Evolutionary conservation across 225 moss, liverwort and hornwort genomes (phyloP).

Genomic region (Rhytidiadelphus loreus): DNA sequence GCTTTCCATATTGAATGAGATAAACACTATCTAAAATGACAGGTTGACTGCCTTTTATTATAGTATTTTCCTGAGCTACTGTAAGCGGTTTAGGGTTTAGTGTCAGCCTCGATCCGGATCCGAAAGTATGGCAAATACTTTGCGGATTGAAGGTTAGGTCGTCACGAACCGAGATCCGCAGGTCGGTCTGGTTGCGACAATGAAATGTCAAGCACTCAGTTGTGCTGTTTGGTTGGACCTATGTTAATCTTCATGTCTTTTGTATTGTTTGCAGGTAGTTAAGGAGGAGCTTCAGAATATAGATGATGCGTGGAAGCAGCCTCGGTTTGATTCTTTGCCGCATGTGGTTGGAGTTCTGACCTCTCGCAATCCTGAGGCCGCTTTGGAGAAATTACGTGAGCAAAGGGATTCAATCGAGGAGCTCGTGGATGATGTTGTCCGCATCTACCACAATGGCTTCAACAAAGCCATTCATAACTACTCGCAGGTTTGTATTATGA

Average conservation of each 20-base stretch:
- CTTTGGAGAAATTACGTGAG: slow-evolving; percentile 74
- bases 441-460: slow-evolving; percentile 95
- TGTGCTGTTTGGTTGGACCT: neutral
- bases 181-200: neutral
- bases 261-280: slow-evolving; percentile 53
- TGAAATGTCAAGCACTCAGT: neutral
- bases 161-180: neutral
- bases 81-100: neutral
- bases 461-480: slow-evolving; percentile 83
- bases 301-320: slow-evolving; percentile 95
- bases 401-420: slow-evolving; percentile 95
- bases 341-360: slow-evolving; percentile 90
- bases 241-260: neutral
- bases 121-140: neutral
- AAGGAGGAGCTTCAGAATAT: slow-evolving; percentile 82
- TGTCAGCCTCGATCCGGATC: neutral
- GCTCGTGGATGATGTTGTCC: slow-evolving; percentile 95
- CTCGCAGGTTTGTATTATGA: slow-evolving; percentile 37
- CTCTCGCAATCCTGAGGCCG: slow-evolving; percentile 75
- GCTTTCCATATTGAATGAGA: neutral
- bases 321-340: slow-evolving; percentile 92
- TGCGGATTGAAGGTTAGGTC: neutral
- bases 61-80: neutral
- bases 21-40: neutral
- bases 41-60: neutral